A percentile compares a stretch with the other conserved stretches of the same genome.
phyloP scores from a whole-genome alignment of 495 filamentous ascomycete species.

The Tuber indicum region DNA sequence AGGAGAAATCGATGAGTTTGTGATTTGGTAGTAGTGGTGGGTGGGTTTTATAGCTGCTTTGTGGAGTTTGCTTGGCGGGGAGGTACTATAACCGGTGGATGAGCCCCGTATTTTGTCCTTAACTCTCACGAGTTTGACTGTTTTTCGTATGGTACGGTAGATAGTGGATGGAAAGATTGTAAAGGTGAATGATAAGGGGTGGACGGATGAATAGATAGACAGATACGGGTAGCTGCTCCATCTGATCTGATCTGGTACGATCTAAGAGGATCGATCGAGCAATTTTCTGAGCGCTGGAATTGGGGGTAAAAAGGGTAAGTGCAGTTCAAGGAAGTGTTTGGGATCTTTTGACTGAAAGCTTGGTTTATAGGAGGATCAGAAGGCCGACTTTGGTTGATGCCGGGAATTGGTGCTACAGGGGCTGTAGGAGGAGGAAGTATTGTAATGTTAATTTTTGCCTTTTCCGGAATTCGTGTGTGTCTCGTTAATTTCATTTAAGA shows the following conservation, averaged over 20 bases:
- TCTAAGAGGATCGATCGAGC: neutral
- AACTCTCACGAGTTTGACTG: neutral
- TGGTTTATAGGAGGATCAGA: neutral
- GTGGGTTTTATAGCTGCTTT: neutral
- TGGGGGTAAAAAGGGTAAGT: neutral
- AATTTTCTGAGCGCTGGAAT: neutral
- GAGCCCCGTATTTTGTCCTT: neutral
- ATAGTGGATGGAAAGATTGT: neutral
- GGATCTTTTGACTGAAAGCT: neutral
- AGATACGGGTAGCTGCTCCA: neutral
- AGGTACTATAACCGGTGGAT: neutral
- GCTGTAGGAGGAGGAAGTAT: neutral
- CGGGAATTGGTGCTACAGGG: neutral
- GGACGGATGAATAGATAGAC: neutral
- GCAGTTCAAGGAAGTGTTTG: neutral
- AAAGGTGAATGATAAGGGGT: neutral
- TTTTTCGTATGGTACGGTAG: neutral
- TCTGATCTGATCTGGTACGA: neutral
- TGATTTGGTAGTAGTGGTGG: neutral
- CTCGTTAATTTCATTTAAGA: neutral
- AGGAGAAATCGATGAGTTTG: neutral
- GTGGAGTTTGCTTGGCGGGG: neutral
- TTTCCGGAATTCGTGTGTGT: neutral
- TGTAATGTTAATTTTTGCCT: neutral
- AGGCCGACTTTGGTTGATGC: neutral